A percentile compares a stretch with the other conserved stretches of the same genome.
Evolutionary conservation across 1,284 basidiomycete species (phyloP).

Genomic region (Sanghuangporus weigelae): DNA sequence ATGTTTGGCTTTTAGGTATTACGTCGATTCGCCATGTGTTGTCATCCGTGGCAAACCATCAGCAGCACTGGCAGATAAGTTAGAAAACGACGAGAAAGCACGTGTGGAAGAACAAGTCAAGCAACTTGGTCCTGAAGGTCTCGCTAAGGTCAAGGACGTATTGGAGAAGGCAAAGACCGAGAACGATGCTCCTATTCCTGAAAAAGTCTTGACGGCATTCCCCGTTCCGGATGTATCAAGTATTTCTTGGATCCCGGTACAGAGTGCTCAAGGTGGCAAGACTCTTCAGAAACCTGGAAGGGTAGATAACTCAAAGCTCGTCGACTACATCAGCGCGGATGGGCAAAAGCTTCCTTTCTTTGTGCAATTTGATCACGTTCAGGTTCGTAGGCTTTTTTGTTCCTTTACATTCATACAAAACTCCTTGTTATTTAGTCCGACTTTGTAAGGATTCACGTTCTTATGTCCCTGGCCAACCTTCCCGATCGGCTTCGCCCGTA

Average conservation of each 20-base stretch:
- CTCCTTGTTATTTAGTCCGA: conserved; percentile 58
- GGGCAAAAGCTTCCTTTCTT: conserved; percentile 77
- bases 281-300: conserved; percentile 32
- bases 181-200: conserved; percentile 82
- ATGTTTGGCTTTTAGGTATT: conserved; percentile 53
- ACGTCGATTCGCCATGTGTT: conserved; percentile 64
- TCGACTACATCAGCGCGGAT: conserved; percentile 69
- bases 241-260: conserved; percentile 93
- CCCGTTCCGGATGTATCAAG: conserved; percentile 83
- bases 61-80: conserved; percentile 72
- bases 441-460: conserved; percentile 81
- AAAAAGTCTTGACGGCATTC: conserved; percentile 77
- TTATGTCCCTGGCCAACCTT: conserved; percentile 71
- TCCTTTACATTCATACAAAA: background rate
- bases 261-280: conserved; percentile 66
- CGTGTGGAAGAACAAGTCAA: conserved; percentile 70
- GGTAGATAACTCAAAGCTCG: conserved; percentile 39
- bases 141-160: conserved; percentile 64
- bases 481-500: conserved; percentile 74
- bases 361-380: conserved; percentile 85
- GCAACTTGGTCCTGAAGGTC: conserved; percentile 74
- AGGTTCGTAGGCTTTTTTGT: conserved; percentile 39
- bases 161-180: conserved; percentile 84
- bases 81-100: conserved; percentile 80
- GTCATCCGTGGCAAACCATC: conserved; percentile 88